A percentile compares a stretch with the other conserved stretches of the same genome.
Evolutionary conservation across 2,329 filamentous ascomycete genomes (phyloP).

Genomic region (Fusarium kyushuense): DNA sequence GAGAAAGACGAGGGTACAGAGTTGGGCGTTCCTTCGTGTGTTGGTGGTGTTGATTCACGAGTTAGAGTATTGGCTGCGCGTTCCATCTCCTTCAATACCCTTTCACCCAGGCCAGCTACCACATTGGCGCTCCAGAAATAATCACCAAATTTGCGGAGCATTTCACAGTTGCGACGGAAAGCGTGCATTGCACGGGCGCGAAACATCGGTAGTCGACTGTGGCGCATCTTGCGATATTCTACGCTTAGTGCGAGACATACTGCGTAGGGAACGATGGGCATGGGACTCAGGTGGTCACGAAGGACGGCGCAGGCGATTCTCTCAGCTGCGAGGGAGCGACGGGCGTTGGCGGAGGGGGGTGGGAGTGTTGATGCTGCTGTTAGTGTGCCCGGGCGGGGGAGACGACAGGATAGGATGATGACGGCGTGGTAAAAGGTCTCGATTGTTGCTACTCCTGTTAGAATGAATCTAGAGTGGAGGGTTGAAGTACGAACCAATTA

Average conservation of each 20-base stretch:
- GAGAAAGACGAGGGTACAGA: slow-evolving; percentile 37
- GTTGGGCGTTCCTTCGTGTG: slow-evolving; percentile 38
- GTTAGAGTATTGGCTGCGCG: slow-evolving; percentile 62
- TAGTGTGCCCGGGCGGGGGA: slow-evolving; percentile 57
- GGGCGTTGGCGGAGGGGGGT: slow-evolving; percentile 64
- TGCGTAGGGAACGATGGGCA: slow-evolving; percentile 72
- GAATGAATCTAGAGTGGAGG: not conserved
- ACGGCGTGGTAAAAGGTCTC: slow-evolving; percentile 74
- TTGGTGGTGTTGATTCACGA: slow-evolving; percentile 50
- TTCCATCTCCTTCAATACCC: slow-evolving; percentile 68
- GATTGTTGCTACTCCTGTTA: slow-evolving; percentile 62
- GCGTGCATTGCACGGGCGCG: slow-evolving; percentile 65
- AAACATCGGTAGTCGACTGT: slow-evolving; percentile 70
- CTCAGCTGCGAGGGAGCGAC: slow-evolving; percentile 68
- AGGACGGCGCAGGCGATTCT: slow-evolving; percentile 67
- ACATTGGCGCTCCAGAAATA: slow-evolving; percentile 70
- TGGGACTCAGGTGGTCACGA: slow-evolving; percentile 63
- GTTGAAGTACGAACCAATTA: slow-evolving; percentile 59
- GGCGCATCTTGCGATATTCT: slow-evolving; percentile 73
- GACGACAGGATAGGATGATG: slow-evolving; percentile 71
- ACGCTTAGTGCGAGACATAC: slow-evolving; percentile 71
- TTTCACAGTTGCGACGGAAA: slow-evolving; percentile 66
- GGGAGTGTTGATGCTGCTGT: slow-evolving; percentile 58
- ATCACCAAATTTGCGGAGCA: slow-evolving; percentile 65
- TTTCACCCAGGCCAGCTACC: slow-evolving; percentile 66